Evolutionary conservation across 2,329 filamentous ascomycete genomes (phyloP).

Genomic region (Cryphonectria japonica): DNA sequence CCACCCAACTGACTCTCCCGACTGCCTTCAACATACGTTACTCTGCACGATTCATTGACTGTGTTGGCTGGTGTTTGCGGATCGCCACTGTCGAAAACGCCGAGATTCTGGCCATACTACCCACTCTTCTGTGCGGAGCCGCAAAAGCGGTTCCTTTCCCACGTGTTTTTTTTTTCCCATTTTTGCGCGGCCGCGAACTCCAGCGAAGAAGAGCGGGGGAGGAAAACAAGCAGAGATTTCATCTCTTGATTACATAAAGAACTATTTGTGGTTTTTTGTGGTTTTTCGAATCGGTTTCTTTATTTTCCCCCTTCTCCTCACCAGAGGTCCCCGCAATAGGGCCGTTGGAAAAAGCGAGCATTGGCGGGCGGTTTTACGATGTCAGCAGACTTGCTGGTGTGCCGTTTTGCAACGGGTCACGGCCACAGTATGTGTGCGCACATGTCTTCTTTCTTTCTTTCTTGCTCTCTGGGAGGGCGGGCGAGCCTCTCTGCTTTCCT

Average conservation of each 20-base stretch:
- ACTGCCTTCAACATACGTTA: no score
- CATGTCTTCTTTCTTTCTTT: background rate
- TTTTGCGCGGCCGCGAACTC: background rate
- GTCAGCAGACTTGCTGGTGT: background rate
- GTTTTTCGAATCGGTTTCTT: background rate
- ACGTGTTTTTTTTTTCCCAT: background rate
- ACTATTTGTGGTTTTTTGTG: no score
- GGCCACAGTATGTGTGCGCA: background rate
- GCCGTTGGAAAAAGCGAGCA: conserved; percentile 14
- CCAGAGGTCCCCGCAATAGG: conserved; percentile 3
- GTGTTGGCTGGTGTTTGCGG: background rate
- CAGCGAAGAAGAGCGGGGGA: background rate
- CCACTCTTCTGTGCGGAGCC: background rate
- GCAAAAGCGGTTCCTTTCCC: background rate
- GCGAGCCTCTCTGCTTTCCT: no score
- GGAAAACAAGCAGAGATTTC: background rate
- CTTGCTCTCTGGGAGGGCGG: no score
- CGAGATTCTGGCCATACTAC: background rate
- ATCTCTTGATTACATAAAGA: no score
- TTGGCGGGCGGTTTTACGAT: background rate
- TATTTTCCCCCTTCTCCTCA: no score
- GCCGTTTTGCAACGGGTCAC: background rate
- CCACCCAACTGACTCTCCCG: no score
- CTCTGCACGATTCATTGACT: background rate
- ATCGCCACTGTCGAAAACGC: background rate